Evolutionary conservation across 2,329 filamentous ascomycete genomes (phyloP), one percentile per base, ranked within the genome.

Genomic region (Tolypocladium album): DNA sequence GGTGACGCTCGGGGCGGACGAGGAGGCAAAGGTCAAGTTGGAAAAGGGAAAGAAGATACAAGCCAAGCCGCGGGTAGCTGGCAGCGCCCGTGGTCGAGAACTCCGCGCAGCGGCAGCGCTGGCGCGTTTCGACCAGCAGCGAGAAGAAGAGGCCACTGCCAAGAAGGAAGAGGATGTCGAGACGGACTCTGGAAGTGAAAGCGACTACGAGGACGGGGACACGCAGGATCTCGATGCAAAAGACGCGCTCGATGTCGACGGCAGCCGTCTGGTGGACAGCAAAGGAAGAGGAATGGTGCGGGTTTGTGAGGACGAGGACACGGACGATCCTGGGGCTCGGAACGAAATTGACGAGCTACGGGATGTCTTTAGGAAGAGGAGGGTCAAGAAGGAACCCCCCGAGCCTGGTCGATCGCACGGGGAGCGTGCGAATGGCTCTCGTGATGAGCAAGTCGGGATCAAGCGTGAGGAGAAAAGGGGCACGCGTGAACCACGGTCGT

Each of bases 81-180:
- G 82, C 12, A 92, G 89, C 69, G 86, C 85, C 56, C 77, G 90
- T 61, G 90, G 90, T 0, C 79, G 90, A 61, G 90, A 93, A 57
- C 75, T 94, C 13, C 78, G 90, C 60, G 90, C 89, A 2, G 88
- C 88, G 7, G 90, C 90, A 2, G 90, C 90, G 1, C 71, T 93
- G 65, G 88, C 88, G 17, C 79, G 90, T 15, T 90, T 93, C 61
- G 88, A 84, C 50, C 72, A 81, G 68, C 72, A 81, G 55, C 81
- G 78, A 56, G 83, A 83, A 66, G 77, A 79, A 57, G 66, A 71
- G 34, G 63, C 71, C 1, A 62, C 66, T 17, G 56, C 65, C 15
- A 34, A 45, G 38, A 38, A 76, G 24, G 67, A 69, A 22, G 62
- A 64, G 34, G 61, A 64, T 15, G 64, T 69, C 0, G 67, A 69